Conservation (phyloP, 2,329 filamentous ascomycete genomes). For the Gaeumannomyces tritici region DNA sequence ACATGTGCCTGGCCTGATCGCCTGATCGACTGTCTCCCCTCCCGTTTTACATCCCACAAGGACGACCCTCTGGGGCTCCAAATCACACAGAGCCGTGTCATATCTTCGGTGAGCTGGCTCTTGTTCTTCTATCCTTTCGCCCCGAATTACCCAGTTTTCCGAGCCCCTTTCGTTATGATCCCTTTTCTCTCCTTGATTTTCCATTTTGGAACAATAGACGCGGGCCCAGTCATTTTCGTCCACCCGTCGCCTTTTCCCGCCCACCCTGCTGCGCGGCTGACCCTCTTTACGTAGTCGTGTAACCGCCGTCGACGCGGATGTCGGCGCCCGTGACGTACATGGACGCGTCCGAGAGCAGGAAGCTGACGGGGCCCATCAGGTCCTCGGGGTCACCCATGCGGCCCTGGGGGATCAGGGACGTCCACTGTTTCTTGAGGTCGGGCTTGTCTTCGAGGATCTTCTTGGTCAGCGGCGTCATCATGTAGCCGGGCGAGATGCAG, state of each 20-base stretch:
- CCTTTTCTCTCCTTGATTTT: background rate
- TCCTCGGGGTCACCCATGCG: slow-evolving; percentile 91
- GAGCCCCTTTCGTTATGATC: background rate
- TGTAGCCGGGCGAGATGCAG: slow-evolving; percentile 91
- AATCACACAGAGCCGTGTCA: background rate
- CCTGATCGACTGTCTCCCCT: background rate
- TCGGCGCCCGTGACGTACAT: slow-evolving; percentile 66
- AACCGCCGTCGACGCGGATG: slow-evolving; percentile 78
- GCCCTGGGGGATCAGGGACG: slow-evolving; percentile 79
- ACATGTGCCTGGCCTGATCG: too few species aligned
- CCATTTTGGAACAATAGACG: background rate
- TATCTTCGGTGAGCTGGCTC: background rate
- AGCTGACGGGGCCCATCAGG: slow-evolving; percentile 86
- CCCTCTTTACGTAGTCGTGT: slow-evolving; percentile 57
- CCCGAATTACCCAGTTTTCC: background rate
- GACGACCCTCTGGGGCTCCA: too few species aligned
- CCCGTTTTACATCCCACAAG: background rate
- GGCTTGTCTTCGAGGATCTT: slow-evolving; percentile 94
- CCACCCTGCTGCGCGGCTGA: too few species aligned
- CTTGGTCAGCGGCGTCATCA: slow-evolving; percentile 75
- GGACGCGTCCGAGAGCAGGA: slow-evolving; percentile 71
- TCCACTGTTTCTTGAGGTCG: slow-evolving; percentile 84
- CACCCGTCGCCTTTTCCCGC: too few species aligned
- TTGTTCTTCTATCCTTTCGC: too few species aligned
- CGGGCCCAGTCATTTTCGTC: too few species aligned